Conservation (phyloP, 495 filamentous ascomycete species). For the Penicillium simplicissimum region DNA sequence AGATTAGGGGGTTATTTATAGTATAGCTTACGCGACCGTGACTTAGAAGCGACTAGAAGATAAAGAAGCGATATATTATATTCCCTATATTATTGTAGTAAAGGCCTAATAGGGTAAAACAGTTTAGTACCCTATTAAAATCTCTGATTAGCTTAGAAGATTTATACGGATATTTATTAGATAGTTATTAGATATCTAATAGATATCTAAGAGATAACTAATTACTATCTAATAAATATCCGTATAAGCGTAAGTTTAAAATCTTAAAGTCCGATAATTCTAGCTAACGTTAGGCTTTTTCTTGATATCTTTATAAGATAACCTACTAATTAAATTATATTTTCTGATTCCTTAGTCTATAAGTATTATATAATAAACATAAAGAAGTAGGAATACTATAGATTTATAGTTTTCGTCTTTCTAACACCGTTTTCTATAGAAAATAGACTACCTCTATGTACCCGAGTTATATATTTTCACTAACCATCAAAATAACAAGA, state of each 20-base stretch:
- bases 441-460: background rate
- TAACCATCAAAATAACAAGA: background rate
- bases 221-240: no score
- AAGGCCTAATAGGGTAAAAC: background rate
- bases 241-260: no score
- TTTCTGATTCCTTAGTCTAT: background rate
- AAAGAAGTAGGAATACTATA: background rate
- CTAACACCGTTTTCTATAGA: background rate
- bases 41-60: background rate
- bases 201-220: background rate
- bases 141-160: background rate
- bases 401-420: background rate
- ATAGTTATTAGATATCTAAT: background rate
- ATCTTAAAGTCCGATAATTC: background rate
- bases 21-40: background rate
- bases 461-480: background rate
- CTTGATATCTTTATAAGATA: background rate
- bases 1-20: background rate
- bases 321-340: background rate
- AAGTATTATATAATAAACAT: background rate
- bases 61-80: background rate
- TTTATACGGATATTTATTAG: background rate
- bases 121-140: background rate
- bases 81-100: background rate
- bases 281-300: background rate